phyloP scores from a whole-genome alignment of 768 basidiomycete species.

The Lyophyllum atratum region DNA sequence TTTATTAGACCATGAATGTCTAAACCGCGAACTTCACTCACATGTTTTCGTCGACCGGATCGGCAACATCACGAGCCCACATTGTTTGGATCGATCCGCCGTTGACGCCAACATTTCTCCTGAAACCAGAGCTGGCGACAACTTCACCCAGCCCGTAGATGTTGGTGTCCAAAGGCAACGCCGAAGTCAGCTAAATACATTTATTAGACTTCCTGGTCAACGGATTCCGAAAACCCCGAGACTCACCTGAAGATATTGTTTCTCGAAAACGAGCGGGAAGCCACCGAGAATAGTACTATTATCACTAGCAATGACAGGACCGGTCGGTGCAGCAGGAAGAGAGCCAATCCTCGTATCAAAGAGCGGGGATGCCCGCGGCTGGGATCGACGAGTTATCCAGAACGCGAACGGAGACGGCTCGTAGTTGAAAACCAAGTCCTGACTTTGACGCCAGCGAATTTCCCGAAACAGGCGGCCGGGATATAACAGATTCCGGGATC shows the following conservation, averaged over 20 bases:
- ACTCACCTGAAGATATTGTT: slow-evolving; percentile 72
- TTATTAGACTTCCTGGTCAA: not conserved
- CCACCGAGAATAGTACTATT: slow-evolving; percentile 58
- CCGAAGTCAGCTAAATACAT: slow-evolving; percentile 53
- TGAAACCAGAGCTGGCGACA: slow-evolving; percentile 66
- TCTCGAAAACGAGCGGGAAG: slow-evolving; percentile 76
- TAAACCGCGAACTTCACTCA: slow-evolving; percentile 29
- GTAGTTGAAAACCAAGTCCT: slow-evolving; percentile 73
- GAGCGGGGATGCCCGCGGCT: slow-evolving; percentile 53
- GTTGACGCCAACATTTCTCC: slow-evolving; percentile 55
- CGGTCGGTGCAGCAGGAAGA: slow-evolving; percentile 59
- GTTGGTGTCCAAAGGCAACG: slow-evolving; percentile 66
- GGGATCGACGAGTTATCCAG: slow-evolving; percentile 74
- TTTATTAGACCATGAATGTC: not conserved
- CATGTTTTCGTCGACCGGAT: slow-evolving; percentile 71
- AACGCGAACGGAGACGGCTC: slow-evolving; percentile 69
- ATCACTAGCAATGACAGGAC: slow-evolving; percentile 53
- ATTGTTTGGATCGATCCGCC: slow-evolving; percentile 67
- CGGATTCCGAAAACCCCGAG: not conserved
- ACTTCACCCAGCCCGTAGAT: slow-evolving; percentile 82
- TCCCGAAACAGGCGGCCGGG: slow-evolving; percentile 39
- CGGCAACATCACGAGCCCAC: slow-evolving; percentile 65
- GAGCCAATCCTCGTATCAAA: slow-evolving; percentile 73
- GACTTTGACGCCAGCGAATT: slow-evolving; percentile 40
- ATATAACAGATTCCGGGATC: slow-evolving; percentile 51